Percentiles rank a stretch among this genome's conserved stretches.
Conservation (phyloP, 768 basidiomycete species). For the Pleurotus tuoliensis region DNA sequence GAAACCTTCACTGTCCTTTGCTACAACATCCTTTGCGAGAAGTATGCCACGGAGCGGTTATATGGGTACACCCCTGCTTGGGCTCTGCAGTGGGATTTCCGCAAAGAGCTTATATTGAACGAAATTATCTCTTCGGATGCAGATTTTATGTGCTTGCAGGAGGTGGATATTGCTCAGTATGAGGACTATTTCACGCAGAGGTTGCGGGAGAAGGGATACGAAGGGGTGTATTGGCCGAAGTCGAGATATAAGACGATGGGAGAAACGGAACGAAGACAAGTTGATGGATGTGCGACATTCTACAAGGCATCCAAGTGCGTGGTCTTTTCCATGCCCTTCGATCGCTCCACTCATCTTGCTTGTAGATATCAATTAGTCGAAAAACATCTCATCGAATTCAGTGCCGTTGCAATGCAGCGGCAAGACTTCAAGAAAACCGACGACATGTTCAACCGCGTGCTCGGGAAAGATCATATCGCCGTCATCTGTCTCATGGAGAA, state of each 20-base stretch:
- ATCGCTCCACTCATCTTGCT: too few species aligned
- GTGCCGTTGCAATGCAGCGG: constrained; percentile 86
- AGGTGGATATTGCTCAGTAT: constrained; percentile 90
- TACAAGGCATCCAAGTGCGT: constrained; percentile 86
- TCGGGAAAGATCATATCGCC: constrained; percentile 92
- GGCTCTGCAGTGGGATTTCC: constrained; percentile 95
- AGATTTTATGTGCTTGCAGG: constrained; percentile 93
- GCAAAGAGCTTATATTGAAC: constrained; percentile 81
- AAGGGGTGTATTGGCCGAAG: constrained; percentile 90
- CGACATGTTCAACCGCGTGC: constrained; percentile 98
- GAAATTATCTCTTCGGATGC: constrained; percentile 79
- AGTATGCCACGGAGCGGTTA: constrained; percentile 79
- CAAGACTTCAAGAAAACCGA: constrained; percentile 96
- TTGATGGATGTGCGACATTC: constrained; percentile 97
- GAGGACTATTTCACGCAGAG: constrained; percentile 85
- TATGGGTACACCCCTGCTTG: constrained; percentile 97
- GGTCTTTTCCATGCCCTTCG: not conserved
- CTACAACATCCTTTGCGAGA: constrained; percentile 95
- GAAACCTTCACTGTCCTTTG: constrained; percentile 81
- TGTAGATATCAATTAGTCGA: constrained; percentile 88
- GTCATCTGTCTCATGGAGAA: constrained; percentile 86
- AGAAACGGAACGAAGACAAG: constrained; percentile 76
- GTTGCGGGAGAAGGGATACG: constrained; percentile 74
- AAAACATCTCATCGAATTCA: constrained; percentile 91
- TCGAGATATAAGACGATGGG: constrained; percentile 92